Conservation (phyloP, 257 asterid genomes). For the Misopates orontium region DNA sequence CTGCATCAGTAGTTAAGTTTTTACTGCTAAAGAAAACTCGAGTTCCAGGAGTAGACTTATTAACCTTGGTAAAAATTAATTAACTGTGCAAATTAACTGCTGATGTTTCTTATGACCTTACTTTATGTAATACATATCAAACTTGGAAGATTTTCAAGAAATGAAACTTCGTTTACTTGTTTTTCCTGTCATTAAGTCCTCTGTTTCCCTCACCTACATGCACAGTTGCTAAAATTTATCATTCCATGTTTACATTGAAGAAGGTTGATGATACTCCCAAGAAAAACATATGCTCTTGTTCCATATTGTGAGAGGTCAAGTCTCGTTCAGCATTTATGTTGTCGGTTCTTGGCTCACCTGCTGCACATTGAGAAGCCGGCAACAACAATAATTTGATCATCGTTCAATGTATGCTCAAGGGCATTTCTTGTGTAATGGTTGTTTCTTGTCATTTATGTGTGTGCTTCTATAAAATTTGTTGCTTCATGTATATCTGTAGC, state of each 20-base stretch:
- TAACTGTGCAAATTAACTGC: background rate
- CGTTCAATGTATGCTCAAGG: constrained; percentile 3
- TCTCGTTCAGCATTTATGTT: constrained; percentile 30
- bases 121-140: background rate
- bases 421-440: too few relatives aligned
- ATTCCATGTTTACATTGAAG: constrained; percentile 40
- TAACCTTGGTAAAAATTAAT: background rate
- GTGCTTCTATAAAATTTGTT: constrained; percentile 27
- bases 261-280: constrained; percentile 49
- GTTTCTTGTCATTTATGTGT: constrained; percentile 27
- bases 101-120: background rate
- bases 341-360: constrained; percentile 17
- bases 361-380: constrained; percentile 16
- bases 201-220: constrained; percentile 6
- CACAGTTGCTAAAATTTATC: constrained; percentile 25
- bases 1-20: too few relatives aligned
- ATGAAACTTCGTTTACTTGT: constrained; percentile 2
- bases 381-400: constrained; percentile 37
- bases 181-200: constrained; percentile 11
- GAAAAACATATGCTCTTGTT: constrained; percentile 49
- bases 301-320: constrained; percentile 51
- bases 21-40: background rate
- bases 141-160: background rate
- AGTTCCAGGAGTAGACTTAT: background rate
- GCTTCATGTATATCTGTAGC: constrained; percentile 31